phyloP scores from a whole-genome alignment of 2,329 filamentous ascomycete genomes.

The Monosporascus ibericus region DNA sequence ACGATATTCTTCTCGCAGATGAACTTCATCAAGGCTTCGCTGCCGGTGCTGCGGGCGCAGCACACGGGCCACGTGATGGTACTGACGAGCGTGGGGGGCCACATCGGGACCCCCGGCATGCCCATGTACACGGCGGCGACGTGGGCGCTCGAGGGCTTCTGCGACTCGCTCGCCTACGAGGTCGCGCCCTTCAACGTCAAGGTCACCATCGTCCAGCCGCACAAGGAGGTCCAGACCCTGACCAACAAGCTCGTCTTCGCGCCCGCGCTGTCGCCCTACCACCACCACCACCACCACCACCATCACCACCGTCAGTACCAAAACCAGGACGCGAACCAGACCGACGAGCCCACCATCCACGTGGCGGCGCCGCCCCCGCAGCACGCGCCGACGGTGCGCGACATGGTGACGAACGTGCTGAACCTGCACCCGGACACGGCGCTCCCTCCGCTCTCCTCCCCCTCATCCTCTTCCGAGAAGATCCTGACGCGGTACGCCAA shows the following conservation, averaged over 20 bases:
- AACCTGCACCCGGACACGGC: conserved; percentile 67
- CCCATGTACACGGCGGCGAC: conserved; percentile 87
- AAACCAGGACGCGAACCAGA: neutral
- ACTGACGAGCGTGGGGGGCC: conserved; percentile 82
- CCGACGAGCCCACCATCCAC: neutral
- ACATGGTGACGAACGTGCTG: conserved; percentile 74
- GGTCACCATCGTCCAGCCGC: conserved; percentile 91
- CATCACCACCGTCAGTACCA: conserved; percentile 16
- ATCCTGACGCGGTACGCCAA: conserved; percentile 67
- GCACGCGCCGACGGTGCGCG: conserved; percentile 72
- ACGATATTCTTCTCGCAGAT: conserved; percentile 92
- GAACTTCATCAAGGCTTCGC: conserved; percentile 85
- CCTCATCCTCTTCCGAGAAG: conserved; percentile 15
- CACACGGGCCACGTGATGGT: conserved; percentile 86
- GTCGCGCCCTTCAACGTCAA: conserved; percentile 96
- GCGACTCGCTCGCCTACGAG: conserved; percentile 92
- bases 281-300: conserved; percentile 53
- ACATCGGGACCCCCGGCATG: conserved; percentile 87
- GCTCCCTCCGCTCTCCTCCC: conserved; percentile 26
- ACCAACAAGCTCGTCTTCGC: conserved; percentile 83
- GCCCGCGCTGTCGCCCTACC: conserved; percentile 62
- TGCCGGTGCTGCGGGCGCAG: conserved; percentile 74
- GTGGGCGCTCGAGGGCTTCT: conserved; percentile 94
- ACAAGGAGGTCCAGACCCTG: conserved; percentile 83
- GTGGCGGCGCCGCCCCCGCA: neutral